Evolutionary conservation across 208 protist genomes (phyloP).

Genomic region (Trypanosoma mega): DNA sequence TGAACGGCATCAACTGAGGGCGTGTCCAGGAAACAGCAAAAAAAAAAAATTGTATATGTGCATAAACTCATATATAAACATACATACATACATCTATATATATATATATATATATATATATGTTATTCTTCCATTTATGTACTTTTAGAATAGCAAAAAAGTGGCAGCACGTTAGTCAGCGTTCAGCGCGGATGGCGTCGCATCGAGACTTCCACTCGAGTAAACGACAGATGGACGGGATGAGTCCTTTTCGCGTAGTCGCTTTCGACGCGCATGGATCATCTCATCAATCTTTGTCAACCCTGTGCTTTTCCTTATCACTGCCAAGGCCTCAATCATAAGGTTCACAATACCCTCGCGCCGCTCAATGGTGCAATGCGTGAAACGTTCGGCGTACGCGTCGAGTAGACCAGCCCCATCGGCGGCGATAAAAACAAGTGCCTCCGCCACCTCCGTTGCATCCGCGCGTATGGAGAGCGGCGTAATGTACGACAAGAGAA

Average conservation of each 20-base stretch:
- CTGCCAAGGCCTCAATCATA: conserved; percentile 74
- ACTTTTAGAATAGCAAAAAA: no score
- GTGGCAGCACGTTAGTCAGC: conserved; percentile 8
- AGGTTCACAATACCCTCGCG: conserved; percentile 63
- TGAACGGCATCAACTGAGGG: no score
- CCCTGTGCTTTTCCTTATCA: conserved; percentile 66
- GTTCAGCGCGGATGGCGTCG: conserved; percentile 16
- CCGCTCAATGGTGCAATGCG: conserved; percentile 29
- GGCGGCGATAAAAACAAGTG: conserved; percentile 51
- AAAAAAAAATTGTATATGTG: not conserved
- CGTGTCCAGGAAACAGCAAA: not conserved
- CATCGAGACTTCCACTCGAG: conserved; percentile 23
- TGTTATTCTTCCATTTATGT: not conserved
- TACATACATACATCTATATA: not conserved
- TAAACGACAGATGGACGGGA: conserved; percentile 17
- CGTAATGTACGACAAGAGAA: conserved; percentile 69
- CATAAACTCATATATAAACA: not conserved
- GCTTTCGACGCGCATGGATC: conserved; percentile 58
- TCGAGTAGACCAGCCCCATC: conserved; percentile 30
- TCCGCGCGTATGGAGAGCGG: conserved; percentile 56
- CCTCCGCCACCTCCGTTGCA: conserved; percentile 41
- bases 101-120: not conserved
- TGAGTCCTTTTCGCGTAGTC: conserved; percentile 29
- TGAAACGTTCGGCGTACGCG: conserved; percentile 24
- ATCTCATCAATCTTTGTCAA: conserved; percentile 63